Evolutionary conservation across 805 yeast genomes (phyloP).

Genomic region (Nakazawaea wyomingensis): DNA sequence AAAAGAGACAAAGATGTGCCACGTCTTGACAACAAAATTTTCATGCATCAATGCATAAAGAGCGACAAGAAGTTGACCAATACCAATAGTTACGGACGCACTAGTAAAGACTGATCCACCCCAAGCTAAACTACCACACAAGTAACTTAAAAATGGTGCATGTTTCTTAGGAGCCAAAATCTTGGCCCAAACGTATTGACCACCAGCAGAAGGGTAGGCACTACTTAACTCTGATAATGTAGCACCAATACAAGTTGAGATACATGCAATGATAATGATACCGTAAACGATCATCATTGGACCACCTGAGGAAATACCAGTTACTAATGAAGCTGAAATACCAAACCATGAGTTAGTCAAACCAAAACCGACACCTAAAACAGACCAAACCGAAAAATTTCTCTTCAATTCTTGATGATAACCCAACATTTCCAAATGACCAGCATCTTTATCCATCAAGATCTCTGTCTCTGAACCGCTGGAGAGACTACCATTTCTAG

Average conservation of each 20-base stretch:
- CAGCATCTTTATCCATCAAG: neutral
- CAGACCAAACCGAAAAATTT: constrained; percentile 39
- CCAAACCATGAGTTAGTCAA: constrained; percentile 61
- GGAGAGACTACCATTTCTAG: neutral
- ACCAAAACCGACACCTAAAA: constrained; percentile 57
- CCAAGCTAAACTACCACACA: constrained; percentile 61
- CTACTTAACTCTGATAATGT: constrained; percentile 49
- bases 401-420: constrained; percentile 23
- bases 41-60: constrained; percentile 30
- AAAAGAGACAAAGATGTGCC: constrained; percentile 52
- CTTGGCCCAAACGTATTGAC: constrained; percentile 56
- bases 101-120: constrained; percentile 58
- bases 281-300: constrained; percentile 55
- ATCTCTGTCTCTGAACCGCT: neutral
- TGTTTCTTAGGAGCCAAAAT: constrained; percentile 44
- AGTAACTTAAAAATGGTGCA: constrained; percentile 45
- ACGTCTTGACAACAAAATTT: constrained; percentile 34
- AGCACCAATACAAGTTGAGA: constrained; percentile 43
- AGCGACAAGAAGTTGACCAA: constrained; percentile 49
- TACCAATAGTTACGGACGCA: constrained; percentile 52
- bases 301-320: constrained; percentile 55
- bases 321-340: constrained; percentile 47
- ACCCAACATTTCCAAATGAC: too few species aligned
- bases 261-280: constrained; percentile 42
- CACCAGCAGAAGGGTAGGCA: constrained; percentile 54